Evolutionary conservation across 2,329 filamentous ascomycete genomes (phyloP), one percentile per base, ranked within the genome.

Genomic region (Cladophialophora carrionii): DNA sequence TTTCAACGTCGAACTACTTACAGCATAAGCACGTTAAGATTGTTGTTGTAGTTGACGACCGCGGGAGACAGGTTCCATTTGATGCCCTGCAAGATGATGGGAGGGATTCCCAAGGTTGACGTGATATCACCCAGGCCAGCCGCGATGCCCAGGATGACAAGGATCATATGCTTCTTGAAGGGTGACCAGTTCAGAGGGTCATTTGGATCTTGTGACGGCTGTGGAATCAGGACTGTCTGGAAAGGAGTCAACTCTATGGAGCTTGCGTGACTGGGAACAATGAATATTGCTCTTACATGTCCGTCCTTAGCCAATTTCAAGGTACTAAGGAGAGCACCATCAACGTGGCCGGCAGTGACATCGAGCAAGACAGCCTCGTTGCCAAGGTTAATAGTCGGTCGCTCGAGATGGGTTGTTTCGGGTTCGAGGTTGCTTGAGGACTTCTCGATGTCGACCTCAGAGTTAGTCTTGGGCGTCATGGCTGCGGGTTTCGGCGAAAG

Each of bases 111-210:
- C 0, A 74, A 75, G 1, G 74, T 76, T 62, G 73, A 75, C 4
- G 74, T 75, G 74, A 77, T 79, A 65, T 81, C 79, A 0, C 77
- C 74, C 3, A 78, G 61, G 54, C 79, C 75, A 0, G 78, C 74
- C 2, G 71, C 73, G 10, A 70, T 70, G 0, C 73, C 74, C 9
- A 81, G 74, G 17, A 78, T 72, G 24, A 77, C 66, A 5, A 81
- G 71, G 22, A 77, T 72, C 20, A 73, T 7, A 52, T 74, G 70
- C 61, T 78, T 79, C 53, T 69, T 75, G 26, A 65, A 63, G 6
- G 61, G 17, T 12, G 53, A 57, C 83, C 83, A 83, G 64, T 83
- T 85, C 37, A 86, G 74, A 2, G 83, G 84, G 65, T 85, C 84
- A 49, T 84, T 81, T 3, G 82, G 80, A 65, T 85, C 81, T 10